A percentile compares a stretch with the other conserved stretches of the same genome.
These are phyloP conservation scores for Oryza brachyantha DNA, from an alignment of 176 grass and related monocot genomes.

Conservation along the genomic window DNA sequence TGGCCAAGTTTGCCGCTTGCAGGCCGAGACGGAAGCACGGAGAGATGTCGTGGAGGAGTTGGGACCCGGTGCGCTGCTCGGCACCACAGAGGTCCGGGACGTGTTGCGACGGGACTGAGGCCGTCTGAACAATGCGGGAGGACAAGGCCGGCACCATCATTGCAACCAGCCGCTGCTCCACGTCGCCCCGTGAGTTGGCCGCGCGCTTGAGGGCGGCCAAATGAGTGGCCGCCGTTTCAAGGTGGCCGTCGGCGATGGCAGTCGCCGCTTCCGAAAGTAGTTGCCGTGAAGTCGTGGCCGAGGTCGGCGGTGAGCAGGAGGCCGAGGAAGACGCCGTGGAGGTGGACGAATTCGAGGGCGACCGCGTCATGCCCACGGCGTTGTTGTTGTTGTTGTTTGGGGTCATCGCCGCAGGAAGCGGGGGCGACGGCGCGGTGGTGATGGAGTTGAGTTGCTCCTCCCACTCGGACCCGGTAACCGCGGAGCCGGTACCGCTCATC, in stretches of 20 bases:
- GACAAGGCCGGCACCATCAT: constrained; percentile 66
- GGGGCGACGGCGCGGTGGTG: constrained; percentile 14
- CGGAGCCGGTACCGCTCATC: constrained; percentile 62
- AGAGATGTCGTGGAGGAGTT: constrained; percentile 57
- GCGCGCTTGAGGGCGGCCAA: constrained; percentile 48
- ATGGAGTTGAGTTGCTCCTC: constrained; percentile 54
- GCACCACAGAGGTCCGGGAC: constrained; percentile 45
- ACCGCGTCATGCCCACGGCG: constrained; percentile 43
- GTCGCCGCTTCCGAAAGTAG: constrained; percentile 56
- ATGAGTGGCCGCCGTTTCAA: constrained; percentile 43
- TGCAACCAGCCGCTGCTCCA: constrained; percentile 69
- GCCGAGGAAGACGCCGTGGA: constrained; percentile 80
- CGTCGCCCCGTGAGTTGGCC: constrained; percentile 46
- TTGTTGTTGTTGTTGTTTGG: constrained; percentile 32
- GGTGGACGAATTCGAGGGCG: constrained; percentile 72
- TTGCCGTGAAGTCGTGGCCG: constrained; percentile 46
- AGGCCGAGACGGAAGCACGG: constrained; percentile 80
- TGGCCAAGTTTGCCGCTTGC: constrained; percentile 64
- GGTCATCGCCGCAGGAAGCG: constrained; percentile 1
- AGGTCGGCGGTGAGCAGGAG: constrained; percentile 64
- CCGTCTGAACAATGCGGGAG: constrained; percentile 46
- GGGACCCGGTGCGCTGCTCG: constrained; percentile 52
- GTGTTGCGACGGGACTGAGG: constrained; percentile 1
- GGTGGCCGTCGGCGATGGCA: constrained; percentile 67
- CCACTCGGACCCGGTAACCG: constrained; percentile 78